Base-by-base conservation (phyloP, 1,139 yeast genomes). In the Lodderomyces orthopsilosis region DNA sequence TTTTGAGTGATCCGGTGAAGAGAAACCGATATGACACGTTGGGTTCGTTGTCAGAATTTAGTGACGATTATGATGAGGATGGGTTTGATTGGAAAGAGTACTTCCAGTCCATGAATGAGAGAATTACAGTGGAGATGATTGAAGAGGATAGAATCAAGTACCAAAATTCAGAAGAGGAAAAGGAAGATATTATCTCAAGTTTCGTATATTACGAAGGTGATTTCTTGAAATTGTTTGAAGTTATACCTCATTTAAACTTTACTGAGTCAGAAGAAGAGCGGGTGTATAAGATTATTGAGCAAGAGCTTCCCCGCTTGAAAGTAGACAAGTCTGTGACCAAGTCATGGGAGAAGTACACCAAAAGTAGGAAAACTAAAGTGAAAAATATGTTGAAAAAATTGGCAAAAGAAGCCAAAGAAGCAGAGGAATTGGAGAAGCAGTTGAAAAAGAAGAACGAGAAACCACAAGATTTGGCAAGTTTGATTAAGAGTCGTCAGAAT, bases 241-340 rank as follows among this genome's bases (percentile, higher is more conserved):
- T 74, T 38, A 83, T 89, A 6, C 85, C 94, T 13, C 96, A 89
- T 61, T 73, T 85, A 42, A 90, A 84, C 49, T 75, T 83, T 41
- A 71, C 73, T n/a, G 77, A 69, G 43, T 74, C 65, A 6, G 85
- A 81, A 51, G 90, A 84, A 52, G 63, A 62, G 41, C 71, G 96
- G 32, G 74, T 86, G 22, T 77, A 75, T 47, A 60, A 59, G 2
- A 69, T 81, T 3, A 75, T 88, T 26, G 70, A 74, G 35, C 56
- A 58, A 4, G 55, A 51, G 8, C 70, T 78, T 30, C 65, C 79
- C 3, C 63, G 62, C 2, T 60, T 75, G 35, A 60, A 65, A 12
- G 52, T 61, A 33, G 68, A 65, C 40, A 53, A 54, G 39, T 44
- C 58, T 7, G 67, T 68, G 22, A 32, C 51, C 23, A 58, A 62